These are phyloP conservation scores for Cunninghamia lanceolata DNA, from an alignment of 75 land plant species.

Conservation along the genomic window DNA sequence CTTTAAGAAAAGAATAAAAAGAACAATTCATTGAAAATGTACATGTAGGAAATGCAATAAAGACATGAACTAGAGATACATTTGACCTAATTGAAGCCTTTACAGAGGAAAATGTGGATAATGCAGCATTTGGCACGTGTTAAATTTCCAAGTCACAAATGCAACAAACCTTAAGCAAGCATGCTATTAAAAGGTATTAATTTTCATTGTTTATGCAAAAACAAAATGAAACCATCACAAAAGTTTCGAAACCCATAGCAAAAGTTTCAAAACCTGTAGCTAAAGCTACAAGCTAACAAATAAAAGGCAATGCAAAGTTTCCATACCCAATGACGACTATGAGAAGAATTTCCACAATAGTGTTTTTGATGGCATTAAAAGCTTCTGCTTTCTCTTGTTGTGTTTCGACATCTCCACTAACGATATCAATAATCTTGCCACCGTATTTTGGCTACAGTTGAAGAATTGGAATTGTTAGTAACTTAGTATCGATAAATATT, in stretches of 20 bases:
- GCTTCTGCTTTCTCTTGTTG: conserved; percentile 70
- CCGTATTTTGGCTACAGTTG: conserved; percentile 89
- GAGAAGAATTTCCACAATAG: conserved; percentile 61
- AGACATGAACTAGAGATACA: not conserved
- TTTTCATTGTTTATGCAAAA: not conserved
- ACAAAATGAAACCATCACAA: not conserved
- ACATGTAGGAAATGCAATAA: not conserved
- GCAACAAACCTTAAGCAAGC: not conserved
- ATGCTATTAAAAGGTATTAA: not conserved
- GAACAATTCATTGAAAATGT: not conserved
- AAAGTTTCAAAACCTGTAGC: not conserved
- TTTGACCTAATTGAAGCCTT: not conserved
- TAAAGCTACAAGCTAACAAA: not conserved
- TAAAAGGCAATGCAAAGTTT: conserved; percentile 8
- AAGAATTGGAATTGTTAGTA: conserved; percentile 2
- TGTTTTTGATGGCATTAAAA: conserved; percentile 57
- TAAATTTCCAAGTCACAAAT: not conserved
- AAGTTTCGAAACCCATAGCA: too few relatives aligned
- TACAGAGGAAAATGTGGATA: not conserved
- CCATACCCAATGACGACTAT: conserved; percentile 85
- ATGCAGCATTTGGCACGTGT: not conserved
- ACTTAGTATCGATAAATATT: not conserved
- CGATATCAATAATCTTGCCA: conserved; percentile 92
- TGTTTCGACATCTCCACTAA: conserved; percentile 57
- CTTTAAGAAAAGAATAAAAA: not conserved